Evolutionary conservation across 306 rosid species (phyloP).

Genomic region (Vachellia collinsii): DNA sequence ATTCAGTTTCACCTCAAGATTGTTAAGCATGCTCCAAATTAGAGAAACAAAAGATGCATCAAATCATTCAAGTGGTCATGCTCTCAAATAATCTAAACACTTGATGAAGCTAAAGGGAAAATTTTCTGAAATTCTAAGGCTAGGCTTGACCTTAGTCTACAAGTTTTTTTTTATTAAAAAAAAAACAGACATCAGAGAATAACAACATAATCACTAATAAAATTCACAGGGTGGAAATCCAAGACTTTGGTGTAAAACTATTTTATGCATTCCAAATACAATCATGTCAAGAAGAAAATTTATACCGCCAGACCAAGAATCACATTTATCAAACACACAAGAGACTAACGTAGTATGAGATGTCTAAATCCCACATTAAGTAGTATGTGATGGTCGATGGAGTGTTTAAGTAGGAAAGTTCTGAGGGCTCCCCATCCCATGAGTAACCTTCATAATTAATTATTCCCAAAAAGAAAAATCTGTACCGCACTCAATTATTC

Average conservation of each 20-base stretch:
- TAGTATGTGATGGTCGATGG: too few relatives aligned
- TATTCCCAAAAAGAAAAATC: background rate
- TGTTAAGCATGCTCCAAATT: background rate
- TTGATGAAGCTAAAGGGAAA: background rate
- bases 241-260: background rate
- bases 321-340: background rate
- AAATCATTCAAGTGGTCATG: background rate
- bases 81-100: background rate
- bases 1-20: conserved; percentile 15
- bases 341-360: background rate
- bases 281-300: background rate
- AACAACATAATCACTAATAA: background rate
- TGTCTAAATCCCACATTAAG: too few relatives aligned
- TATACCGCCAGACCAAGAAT: background rate
- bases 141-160: background rate
- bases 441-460: background rate
- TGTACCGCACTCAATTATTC: background rate
- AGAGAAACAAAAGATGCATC: background rate
- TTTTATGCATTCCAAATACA: background rate
- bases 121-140: background rate
- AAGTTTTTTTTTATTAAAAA: background rate
- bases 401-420: background rate
- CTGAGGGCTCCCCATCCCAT: background rate
- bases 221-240: background rate
- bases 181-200: background rate